Conservation (phyloP, 2,329 filamentous ascomycete genomes). For the Exserohilum turcica region DNA sequence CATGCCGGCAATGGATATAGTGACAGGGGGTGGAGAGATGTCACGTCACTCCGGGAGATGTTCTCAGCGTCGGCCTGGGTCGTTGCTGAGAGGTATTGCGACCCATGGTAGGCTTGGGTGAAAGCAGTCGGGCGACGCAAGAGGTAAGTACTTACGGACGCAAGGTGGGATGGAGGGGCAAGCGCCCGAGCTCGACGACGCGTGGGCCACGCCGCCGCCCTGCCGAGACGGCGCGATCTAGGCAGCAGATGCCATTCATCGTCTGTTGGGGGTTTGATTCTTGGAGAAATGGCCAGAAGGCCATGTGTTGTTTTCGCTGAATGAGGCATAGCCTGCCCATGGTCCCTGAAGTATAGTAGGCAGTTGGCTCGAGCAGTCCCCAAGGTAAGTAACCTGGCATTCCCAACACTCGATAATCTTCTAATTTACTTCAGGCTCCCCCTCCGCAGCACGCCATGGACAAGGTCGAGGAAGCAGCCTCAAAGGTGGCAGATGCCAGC, state of each 20-base stretch:
- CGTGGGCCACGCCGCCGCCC: slow-evolving; percentile 1
- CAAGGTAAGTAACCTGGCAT: slow-evolving; percentile 3
- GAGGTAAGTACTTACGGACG: slow-evolving; percentile 28
- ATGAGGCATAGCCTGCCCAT: slow-evolving; percentile 7
- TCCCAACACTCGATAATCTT: neutral
- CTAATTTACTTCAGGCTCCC: neutral
- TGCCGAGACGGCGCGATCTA: neutral
- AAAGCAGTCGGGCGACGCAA: slow-evolving; percentile 29
- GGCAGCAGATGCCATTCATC: neutral
- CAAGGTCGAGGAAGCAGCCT: slow-evolving; percentile 25
- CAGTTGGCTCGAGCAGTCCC: neutral
- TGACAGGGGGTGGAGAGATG: neutral
- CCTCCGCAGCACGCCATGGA: slow-evolving; percentile 23
- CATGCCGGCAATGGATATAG: slow-evolving; percentile 22
- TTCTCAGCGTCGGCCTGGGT: neutral
- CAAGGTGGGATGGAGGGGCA: slow-evolving; percentile 33
- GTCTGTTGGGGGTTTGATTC: neutral
- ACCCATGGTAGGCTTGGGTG: slow-evolving; percentile 11
- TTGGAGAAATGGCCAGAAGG: neutral
- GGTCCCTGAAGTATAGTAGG: neutral
- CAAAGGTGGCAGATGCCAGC: slow-evolving; percentile 21
- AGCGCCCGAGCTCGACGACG: slow-evolving; percentile 16
- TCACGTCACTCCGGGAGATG: slow-evolving; percentile 2
- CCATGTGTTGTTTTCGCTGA: slow-evolving; percentile 9
- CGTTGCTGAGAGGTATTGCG: slow-evolving; percentile 2